A percentile compares a stretch with the other conserved stretches of the same genome.
These are phyloP conservation scores for Psophocarpus tetragonolobus DNA, from an alignment of 306 rosid genomes.

Conservation along the genomic window DNA sequence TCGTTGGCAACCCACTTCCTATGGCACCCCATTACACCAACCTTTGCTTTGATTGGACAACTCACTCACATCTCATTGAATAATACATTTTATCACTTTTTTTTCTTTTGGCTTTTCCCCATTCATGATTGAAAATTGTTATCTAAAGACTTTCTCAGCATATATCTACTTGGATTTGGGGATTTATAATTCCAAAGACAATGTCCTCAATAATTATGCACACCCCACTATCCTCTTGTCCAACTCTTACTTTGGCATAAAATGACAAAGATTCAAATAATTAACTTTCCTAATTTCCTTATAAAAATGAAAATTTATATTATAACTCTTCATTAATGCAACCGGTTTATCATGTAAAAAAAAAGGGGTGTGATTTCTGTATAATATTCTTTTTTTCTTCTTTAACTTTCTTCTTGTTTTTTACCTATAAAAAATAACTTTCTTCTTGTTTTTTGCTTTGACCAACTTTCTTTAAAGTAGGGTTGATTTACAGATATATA, in stretches of 20 bases:
- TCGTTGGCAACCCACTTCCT: conserved; percentile 53
- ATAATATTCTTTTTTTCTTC: not conserved
- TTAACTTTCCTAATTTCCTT: no score
- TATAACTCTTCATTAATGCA: conserved; percentile 21
- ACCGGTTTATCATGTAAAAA: not conserved
- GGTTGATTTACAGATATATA: not conserved
- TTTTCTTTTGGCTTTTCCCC: not conserved
- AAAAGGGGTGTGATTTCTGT: conserved; percentile 1
- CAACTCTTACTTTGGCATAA: not conserved
- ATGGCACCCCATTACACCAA: conserved; percentile 40
- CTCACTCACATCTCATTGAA: not conserved
- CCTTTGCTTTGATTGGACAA: conserved; percentile 39
- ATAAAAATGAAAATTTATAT: conserved; percentile 17
- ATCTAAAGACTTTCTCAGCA: not conserved
- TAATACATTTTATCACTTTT: not conserved
- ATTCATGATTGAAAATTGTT: not conserved
- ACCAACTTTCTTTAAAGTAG: conserved; percentile 28
- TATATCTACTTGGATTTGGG: conserved; percentile 27
- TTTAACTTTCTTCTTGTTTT: not conserved
- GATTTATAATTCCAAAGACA: conserved; percentile 12
- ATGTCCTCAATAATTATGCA: conserved; percentile 23
- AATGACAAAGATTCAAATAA: conserved; percentile 24
- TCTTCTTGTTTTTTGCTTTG: conserved; percentile 8
- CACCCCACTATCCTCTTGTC: conserved; percentile 38
- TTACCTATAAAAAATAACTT: conserved; percentile 17